A percentile compares a stretch with the other conserved stretches of the same genome.
Evolutionary conservation across 371 early-diverging fungal species (phyloP).

Genomic region (Actinomucor elegans): DNA sequence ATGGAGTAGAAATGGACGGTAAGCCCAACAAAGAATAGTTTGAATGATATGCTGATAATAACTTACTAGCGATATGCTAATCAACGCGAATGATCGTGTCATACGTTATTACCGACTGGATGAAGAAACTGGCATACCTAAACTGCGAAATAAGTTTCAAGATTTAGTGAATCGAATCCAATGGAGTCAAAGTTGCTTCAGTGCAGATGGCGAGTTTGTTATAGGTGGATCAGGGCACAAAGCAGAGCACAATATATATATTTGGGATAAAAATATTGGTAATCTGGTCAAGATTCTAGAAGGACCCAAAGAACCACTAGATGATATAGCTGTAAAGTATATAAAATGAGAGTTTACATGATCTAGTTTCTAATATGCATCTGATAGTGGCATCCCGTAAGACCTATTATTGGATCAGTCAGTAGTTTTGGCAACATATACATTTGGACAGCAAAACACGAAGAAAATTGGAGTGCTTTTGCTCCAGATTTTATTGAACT

Average conservation of each 20-base stretch:
- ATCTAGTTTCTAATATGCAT: not conserved
- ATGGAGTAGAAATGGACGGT: constrained; percentile 58
- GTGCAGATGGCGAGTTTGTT: constrained; percentile 83
- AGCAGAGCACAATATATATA: constrained; percentile 87
- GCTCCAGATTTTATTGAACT: constrained; percentile 90
- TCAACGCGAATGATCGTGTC: constrained; percentile 74
- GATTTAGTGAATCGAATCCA: constrained; percentile 86
- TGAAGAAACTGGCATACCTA: constrained; percentile 46
- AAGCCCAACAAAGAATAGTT: not conserved
- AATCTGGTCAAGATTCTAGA: constrained; percentile 88
- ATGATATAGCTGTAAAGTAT: constrained; percentile 75
- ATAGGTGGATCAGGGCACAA: constrained; percentile 81
- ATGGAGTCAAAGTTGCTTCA: constrained; percentile 86
- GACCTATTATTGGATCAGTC: constrained; percentile 82
- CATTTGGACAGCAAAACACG: constrained; percentile 84
- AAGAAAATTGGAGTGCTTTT: constrained; percentile 92
- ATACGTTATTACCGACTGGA: constrained; percentile 64
- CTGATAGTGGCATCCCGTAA: constrained; percentile 83
- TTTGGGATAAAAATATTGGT: constrained; percentile 86
- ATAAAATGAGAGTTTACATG: not conserved
- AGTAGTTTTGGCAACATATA: constrained; percentile 81
- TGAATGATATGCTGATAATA: not conserved
- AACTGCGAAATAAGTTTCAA: constrained; percentile 73
- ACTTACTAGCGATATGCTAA: constrained; percentile 58
- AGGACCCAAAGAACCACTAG: constrained; percentile 87